Percentiles rank a stretch among this genome's conserved stretches.
Conservation (phyloP, 306 rosid species). For the Trichosanthes cucumerina region DNA sequence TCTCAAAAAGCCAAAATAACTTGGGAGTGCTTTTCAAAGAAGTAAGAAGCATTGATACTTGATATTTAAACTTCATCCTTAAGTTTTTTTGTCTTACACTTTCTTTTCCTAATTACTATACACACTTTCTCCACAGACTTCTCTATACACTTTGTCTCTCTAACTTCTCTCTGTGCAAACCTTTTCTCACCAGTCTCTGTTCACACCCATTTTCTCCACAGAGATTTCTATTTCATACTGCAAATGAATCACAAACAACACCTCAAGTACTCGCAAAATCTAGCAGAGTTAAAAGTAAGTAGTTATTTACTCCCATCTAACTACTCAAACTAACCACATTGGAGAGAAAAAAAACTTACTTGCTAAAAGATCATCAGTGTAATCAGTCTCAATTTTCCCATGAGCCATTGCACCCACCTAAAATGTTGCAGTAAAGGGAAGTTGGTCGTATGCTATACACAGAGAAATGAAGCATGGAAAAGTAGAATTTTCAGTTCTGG, state of each 20-base stretch:
- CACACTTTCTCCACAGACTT: not conserved
- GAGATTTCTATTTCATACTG: not conserved
- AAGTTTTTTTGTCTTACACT: not conserved
- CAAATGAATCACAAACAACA: not conserved
- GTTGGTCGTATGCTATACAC: not conserved
- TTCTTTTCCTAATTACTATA: not conserved
- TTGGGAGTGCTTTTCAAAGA: too few relatives aligned
- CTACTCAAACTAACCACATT: not conserved
- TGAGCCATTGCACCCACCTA: slow-evolving; percentile 93
- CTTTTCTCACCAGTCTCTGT: too few relatives aligned
- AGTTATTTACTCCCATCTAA: not conserved
- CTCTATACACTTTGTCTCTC: not conserved
- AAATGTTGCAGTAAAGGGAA: slow-evolving; percentile 6
- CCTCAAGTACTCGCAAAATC: not conserved
- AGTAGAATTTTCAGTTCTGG: not conserved
- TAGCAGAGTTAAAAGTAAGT: not conserved
- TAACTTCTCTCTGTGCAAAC: too few relatives aligned
- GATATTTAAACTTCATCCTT: not conserved
- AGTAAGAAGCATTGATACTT: not conserved
- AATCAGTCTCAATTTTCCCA: slow-evolving; percentile 70
- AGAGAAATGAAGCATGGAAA: not conserved
- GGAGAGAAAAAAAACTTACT: slow-evolving; percentile 26
- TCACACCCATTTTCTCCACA: not conserved
- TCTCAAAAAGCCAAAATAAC: too few relatives aligned
- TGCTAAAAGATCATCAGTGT: slow-evolving; percentile 62